Conservation (phyloP, 768 basidiomycete species). For the Suillus cothurnatus region DNA sequence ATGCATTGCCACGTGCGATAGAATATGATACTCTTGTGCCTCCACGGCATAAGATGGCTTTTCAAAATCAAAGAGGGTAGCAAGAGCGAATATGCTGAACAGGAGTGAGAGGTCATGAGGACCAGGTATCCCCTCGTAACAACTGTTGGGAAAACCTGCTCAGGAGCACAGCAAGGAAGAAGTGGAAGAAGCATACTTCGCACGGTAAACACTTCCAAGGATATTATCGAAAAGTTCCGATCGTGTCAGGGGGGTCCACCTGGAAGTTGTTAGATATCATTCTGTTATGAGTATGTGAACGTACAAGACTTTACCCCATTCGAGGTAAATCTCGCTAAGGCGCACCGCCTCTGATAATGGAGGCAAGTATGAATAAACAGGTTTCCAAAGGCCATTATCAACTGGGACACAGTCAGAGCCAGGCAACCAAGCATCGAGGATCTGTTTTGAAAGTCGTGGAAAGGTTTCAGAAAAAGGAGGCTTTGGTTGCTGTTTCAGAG, state of each 20-base stretch:
- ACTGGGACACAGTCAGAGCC: conserved; percentile 34
- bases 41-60: conserved; percentile 50
- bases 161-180: background rate
- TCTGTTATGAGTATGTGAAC: conserved; percentile 21
- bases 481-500: conserved; percentile 19
- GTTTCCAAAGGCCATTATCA: conserved; percentile 39
- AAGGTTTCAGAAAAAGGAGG: conserved; percentile 19
- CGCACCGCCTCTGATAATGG: conserved; percentile 58
- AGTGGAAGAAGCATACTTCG: conserved; percentile 40
- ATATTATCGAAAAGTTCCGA: conserved; percentile 60
- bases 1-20: conserved; percentile 55
- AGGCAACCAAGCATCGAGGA: conserved; percentile 40
- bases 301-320: conserved; percentile 61
- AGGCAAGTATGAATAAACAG: conserved; percentile 55
- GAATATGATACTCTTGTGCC: conserved; percentile 62
- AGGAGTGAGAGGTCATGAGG: conserved; percentile 63
- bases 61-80: conserved; percentile 58
- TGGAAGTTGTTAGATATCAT: conserved; percentile 24
- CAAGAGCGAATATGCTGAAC: conserved; percentile 68
- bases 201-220: conserved; percentile 53
- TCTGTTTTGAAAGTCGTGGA: conserved; percentile 43
- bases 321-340: conserved; percentile 66
- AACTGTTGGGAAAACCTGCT: conserved; percentile 29
- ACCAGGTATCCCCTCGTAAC: conserved; percentile 39
- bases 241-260: conserved; percentile 56